Base-by-base conservation (phyloP, 768 basidiomycete species). In the Serendipita sp. region DNA sequence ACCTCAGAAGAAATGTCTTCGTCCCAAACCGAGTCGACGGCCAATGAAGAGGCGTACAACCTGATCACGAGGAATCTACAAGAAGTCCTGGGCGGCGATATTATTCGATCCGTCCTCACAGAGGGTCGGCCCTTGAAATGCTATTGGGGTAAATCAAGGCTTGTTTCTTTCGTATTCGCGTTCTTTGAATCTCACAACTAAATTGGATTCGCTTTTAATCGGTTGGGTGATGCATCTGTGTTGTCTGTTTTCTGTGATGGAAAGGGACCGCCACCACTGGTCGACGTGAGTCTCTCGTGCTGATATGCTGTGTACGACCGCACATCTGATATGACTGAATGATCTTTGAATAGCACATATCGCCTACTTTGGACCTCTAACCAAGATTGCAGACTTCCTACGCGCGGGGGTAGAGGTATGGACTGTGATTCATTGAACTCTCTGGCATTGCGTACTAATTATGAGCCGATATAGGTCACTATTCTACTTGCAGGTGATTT, bases 361-460 rank as follows among this genome's bases (percentile, higher is more conserved):
- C 65, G 96, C 91, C 3, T 99, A 99, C 79, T 95, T 96, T 73
- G 95, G 95, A 0, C 85, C 96, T 1, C 76, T 98, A 67, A 86
- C 84, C 28, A 99, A 99, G 79, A 90, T 99, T 65, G 92, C 93
- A 7, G 95, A 98, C 76, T 98, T 99, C 75, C 76, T 98, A 48
- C 81, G 83, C 46, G 95, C 94, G 0, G 94, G 85, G n/a, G 92
- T 93, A 2, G 86, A 91, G 74, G 88, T 88, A 70, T 54, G 76
- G 70, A 65, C 64, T 68, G 44, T 66, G 47, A 66, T 64, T n/a
- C 16, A 8, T 24, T 7, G 30, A 48, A 15, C 30, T 63, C 44
- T 32, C 63, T 67, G 16, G 56, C 34, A 2, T 32, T 67, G 48
- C 67, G 24, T 45, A 28, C 66, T 63, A 24, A 66, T 64, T 30